Evolutionary conservation across 148 eudicot genomes (phyloP).

Genomic region (Camellia lanceoleosa): DNA sequence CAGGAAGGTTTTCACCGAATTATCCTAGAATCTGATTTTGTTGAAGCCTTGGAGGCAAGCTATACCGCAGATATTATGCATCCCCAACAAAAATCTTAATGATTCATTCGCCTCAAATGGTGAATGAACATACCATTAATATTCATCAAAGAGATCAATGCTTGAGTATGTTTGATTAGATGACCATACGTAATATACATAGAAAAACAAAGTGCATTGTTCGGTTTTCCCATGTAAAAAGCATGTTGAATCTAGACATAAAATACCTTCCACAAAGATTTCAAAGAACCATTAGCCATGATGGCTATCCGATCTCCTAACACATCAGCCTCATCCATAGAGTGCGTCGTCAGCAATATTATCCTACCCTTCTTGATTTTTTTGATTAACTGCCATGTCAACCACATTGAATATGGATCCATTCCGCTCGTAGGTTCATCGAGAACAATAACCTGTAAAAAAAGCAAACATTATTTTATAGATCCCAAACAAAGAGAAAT

Average conservation of each 20-base stretch:
- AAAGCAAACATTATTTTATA: not conserved
- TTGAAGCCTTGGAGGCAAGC: too few species aligned
- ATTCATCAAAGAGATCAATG: not conserved
- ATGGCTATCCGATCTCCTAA: conserved; percentile 99
- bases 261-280: conserved; percentile 91
- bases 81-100: too few species aligned
- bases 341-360: conserved; percentile 88
- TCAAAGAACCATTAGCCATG: conserved; percentile 95
- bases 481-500: conserved; percentile 11
- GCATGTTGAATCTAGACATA: not conserved
- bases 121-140: too few species aligned
- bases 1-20: too few species aligned
- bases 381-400: conserved; percentile 96
- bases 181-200: too few species aligned
- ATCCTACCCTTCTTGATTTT: conserved; percentile 90
- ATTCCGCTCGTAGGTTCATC: conserved; percentile 99
- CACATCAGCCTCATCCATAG: conserved; percentile 99
- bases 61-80: too few species aligned
- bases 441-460: conserved; percentile 73
- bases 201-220: too few species aligned
- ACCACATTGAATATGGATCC: conserved; percentile 99
- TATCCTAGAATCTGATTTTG: too few species aligned
- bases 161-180: too few species aligned
- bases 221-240: not conserved
- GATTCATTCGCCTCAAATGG: too few species aligned